Conservation (phyloP, 140 eudicot genomes). For the Anethum foeniculum region DNA sequence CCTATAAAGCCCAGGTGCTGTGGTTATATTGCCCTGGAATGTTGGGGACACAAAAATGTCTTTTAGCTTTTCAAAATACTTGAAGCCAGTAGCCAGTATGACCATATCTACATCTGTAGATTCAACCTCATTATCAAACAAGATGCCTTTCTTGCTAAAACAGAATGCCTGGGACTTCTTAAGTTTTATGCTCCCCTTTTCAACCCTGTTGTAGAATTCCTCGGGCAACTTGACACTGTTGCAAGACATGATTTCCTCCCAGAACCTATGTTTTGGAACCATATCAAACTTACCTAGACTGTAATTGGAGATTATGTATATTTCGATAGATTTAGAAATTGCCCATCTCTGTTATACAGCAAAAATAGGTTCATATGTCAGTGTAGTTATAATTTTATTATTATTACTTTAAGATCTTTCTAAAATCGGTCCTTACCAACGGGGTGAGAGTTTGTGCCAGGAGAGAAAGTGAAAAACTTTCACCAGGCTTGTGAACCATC, state of each 20-base stretch:
- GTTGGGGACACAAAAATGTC: conserved; percentile 31
- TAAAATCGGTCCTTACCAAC: conserved; percentile 26
- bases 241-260: conserved; percentile 31
- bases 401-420: no score
- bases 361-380: neutral
- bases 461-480: conserved; percentile 37
- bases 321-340: conserved; percentile 47
- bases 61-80: conserved; percentile 34
- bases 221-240: conserved; percentile 25
- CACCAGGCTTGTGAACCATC: conserved; percentile 53
- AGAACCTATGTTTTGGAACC: conserved; percentile 54
- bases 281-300: conserved; percentile 36
- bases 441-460: conserved; percentile 46
- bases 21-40: conserved; percentile 19
- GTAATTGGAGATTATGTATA: conserved; percentile 28
- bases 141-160: conserved; percentile 39
- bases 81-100: conserved; percentile 59
- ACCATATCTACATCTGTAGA: conserved; percentile 35
- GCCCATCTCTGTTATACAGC: conserved; percentile 46
- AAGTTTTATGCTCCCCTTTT: conserved; percentile 43
- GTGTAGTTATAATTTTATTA: neutral
- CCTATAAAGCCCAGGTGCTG: conserved; percentile 51
- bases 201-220: conserved; percentile 34
- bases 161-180: conserved; percentile 33
- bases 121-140: conserved; percentile 21